Evolutionary conservation across 164 flowering plant species (phyloP).

Genomic region (Taxillus chinensis): DNA sequence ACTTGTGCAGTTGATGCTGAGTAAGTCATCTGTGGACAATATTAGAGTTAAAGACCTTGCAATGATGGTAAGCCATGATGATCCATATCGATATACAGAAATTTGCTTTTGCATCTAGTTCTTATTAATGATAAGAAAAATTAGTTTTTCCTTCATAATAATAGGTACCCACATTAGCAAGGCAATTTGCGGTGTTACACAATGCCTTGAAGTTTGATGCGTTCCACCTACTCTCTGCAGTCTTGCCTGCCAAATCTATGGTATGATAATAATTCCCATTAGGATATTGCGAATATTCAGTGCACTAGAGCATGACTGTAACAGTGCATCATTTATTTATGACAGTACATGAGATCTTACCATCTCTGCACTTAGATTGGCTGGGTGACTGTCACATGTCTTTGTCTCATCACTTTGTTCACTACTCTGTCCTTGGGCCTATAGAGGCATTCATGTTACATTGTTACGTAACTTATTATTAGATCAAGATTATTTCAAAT

Average conservation of each 20-base stretch:
- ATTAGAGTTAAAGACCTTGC: slow-evolving; percentile 31
- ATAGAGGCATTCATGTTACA: too few relatives aligned
- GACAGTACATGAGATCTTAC: too few relatives aligned
- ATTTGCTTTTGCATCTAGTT: background rate
- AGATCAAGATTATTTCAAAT: too few relatives aligned
- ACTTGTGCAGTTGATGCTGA: slow-evolving; percentile 47
- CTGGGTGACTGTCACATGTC: too few relatives aligned
- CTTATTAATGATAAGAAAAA: background rate
- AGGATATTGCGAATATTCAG: background rate
- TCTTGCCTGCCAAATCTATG: slow-evolving; percentile 52
- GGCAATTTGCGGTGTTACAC: slow-evolving; percentile 72
- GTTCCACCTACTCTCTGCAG: slow-evolving; percentile 52
- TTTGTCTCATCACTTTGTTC: too few relatives aligned
- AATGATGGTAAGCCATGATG: slow-evolving; percentile 34
- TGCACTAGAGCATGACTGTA: too few relatives aligned
- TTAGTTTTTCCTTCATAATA: slow-evolving; percentile 6
- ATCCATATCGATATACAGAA: background rate
- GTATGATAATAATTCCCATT: slow-evolving; percentile 31
- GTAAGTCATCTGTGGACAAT: slow-evolving; percentile 39
- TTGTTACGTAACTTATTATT: too few relatives aligned
- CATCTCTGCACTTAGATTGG: too few relatives aligned
- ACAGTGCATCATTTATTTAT: too few relatives aligned
- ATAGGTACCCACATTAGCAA: slow-evolving; percentile 58
- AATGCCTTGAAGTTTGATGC: slow-evolving; percentile 74
- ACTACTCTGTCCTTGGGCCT: too few relatives aligned